phyloP scores from a whole-genome alignment of 2,329 filamentous ascomycete species.

The Lachnellula suecica region DNA sequence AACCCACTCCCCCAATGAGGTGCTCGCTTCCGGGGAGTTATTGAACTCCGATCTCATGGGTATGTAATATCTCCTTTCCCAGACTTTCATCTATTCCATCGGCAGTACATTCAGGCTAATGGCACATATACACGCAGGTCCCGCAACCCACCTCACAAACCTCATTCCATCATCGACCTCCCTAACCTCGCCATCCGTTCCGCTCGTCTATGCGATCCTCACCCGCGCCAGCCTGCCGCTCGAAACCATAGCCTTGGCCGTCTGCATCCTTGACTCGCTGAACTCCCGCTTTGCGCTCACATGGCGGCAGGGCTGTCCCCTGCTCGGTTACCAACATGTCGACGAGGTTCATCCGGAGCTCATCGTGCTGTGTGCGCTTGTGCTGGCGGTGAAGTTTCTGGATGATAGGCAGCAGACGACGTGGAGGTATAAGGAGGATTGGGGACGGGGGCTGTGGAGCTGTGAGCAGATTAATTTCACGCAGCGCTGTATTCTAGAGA shows the following conservation, averaged over 20 bases:
- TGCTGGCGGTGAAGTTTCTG: constrained; percentile 65
- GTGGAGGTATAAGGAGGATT: constrained; percentile 50
- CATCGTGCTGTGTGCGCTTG: constrained; percentile 60
- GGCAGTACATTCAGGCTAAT: constrained; percentile 28
- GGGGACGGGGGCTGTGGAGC: constrained; percentile 58
- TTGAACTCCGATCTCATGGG: constrained; percentile 29
- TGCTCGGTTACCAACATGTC: constrained; percentile 49
- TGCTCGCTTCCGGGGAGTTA: constrained; percentile 24
- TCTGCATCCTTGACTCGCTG: constrained; percentile 66
- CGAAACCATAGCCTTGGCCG: constrained; percentile 62
- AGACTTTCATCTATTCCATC: constrained; percentile 7
- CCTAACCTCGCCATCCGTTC: constrained; percentile 55
- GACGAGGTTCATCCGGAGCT: constrained; percentile 62
- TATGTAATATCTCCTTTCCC: constrained; percentile 23
- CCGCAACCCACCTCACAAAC: constrained; percentile 65
- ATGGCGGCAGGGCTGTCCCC: constrained; percentile 61
- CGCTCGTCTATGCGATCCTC: constrained; percentile 60
- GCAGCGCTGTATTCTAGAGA: constrained; percentile 64
- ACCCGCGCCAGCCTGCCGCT: constrained; percentile 56
- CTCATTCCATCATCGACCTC: constrained; percentile 64
- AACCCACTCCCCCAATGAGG: constrained; percentile 13
- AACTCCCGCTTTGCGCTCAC: constrained; percentile 60
- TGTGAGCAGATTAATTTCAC: constrained; percentile 62
- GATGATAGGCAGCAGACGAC: constrained; percentile 58
- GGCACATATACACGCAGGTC: constrained; percentile 44